Evolutionary conservation across 164 flowering plant genomes (phyloP).

Genomic region (Buxus sempervirens): DNA sequence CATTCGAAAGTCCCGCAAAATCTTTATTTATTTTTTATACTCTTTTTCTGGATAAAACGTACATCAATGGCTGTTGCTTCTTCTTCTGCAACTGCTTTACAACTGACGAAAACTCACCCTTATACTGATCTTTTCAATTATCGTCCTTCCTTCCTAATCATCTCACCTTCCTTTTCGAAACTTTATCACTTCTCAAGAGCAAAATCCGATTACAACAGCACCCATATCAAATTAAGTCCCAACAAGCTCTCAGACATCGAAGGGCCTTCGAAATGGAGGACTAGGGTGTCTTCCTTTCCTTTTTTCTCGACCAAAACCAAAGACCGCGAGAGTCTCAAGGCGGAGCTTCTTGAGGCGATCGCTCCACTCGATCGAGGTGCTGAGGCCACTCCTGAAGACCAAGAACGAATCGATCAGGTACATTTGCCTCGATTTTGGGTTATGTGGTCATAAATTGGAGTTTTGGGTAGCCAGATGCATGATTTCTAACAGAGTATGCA

Average conservation of each 20-base stretch:
- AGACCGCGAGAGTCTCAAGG: constrained; percentile 48
- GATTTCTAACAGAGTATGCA: no score
- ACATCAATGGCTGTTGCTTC: no score
- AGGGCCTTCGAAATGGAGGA: constrained; percentile 49
- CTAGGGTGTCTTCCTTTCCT: constrained; percentile 68
- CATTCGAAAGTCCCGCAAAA: no score
- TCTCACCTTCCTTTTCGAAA: no score
- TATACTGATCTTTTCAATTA: no score
- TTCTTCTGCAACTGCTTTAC: no score
- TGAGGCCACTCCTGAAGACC: constrained; percentile 72
- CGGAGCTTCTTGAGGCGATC: constrained; percentile 73
- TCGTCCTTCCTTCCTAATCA: no score
- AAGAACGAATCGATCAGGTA: constrained; percentile 61
- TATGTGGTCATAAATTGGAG: background rate
- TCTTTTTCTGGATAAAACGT: no score
- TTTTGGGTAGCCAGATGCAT: background rate
- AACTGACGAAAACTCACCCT: no score
- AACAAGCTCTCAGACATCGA: background rate
- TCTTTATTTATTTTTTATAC: no score
- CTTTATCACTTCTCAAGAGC: no score
- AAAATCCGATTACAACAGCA: no score
- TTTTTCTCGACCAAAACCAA: constrained; percentile 58
- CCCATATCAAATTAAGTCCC: background rate
- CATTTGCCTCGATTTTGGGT: background rate
- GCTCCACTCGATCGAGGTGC: constrained; percentile 84